Base-by-base conservation (phyloP, 176 grass and related monocot species). In the Dactylis glomerata region DNA sequence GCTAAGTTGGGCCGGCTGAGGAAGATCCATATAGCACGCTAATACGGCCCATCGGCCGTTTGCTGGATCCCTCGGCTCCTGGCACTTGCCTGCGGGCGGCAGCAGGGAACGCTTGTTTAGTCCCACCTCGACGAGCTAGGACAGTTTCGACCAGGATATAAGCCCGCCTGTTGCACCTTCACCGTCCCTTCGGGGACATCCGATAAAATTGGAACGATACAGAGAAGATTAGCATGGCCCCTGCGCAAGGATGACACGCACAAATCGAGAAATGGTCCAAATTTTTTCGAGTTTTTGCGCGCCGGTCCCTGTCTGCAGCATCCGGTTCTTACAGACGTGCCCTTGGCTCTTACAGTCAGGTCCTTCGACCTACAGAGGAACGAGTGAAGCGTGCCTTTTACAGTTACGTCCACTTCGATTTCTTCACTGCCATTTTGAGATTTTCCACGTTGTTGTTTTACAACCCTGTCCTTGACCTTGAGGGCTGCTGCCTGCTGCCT, bases 201-300 rank as follows among this genome's bases (percentile, higher is more conserved):
- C 2, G 31, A 66, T 66, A 66, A 66, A 66, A 36, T 66, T 66
- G 16, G 31, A 66, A 66, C 31, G 31, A 66, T 66, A 34, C 7
- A 66, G 31, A 68, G 64, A 68, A 68, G 64, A 68, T 68, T 68
- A 68, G 64, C 64, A 68, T 68, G 32, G 32, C 64, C 17, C 64
- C 33, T 68, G 64, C 64, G 32, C 33, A 37, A 68, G 33, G 64
- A 68, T 68, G 64, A 38, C 33, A 68, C 64, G 19, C 64, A 68
- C 64, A 68, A 37, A 68, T 38, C 9, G 9, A 38, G 64, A 68
- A 68, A 38, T 68, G 33, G 19, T 68, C 64, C 64, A 68, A 38
- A 0, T 37, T 68, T 37, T 22, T 68, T 68, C 2, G 0, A 22
- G 17, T 37, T 68, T 68, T 68, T 10, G 9, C 33, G 4, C 9